Evolutionary conservation across 208 protist genomes (phyloP).

Genomic region (Acanthamoeba culbertsoni): DNA sequence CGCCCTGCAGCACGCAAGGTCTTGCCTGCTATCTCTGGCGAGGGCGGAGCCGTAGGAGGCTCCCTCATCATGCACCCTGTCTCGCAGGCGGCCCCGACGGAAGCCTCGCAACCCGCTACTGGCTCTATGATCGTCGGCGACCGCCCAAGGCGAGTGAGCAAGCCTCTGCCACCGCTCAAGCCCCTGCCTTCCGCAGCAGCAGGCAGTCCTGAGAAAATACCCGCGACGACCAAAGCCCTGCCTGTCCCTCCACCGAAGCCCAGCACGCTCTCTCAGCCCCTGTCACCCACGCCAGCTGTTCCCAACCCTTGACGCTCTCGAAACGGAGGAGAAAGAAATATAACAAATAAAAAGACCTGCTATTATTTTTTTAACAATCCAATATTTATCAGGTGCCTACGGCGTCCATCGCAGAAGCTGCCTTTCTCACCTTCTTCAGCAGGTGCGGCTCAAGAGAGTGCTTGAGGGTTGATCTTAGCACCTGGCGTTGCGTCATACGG

Average conservation of each 20-base stretch:
- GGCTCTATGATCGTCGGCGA: no score
- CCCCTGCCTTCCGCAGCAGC: not conserved
- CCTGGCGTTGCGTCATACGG: not conserved
- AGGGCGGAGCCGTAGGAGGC: not conserved
- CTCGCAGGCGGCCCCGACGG: no score
- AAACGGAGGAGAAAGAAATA: no score
- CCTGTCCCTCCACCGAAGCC: not conserved
- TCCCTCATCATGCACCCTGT: no score
- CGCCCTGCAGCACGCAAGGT: not conserved
- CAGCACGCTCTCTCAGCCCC: not conserved
- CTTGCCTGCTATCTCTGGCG: not conserved
- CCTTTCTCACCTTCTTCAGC: conserved; percentile 37
- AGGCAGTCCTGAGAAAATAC: not conserved
- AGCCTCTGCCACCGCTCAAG: not conserved
- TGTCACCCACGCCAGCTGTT: not conserved
- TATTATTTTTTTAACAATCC: not conserved
- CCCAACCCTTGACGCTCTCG: no score
- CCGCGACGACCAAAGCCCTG: not conserved
- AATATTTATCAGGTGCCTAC: not conserved
- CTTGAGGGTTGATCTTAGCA: not conserved
- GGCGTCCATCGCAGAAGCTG: conserved; percentile 5
- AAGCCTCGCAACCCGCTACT: no score
- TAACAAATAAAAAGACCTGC: not conserved
- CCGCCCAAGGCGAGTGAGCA: no score
- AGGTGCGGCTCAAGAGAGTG: conserved; percentile 8